These are phyloP conservation scores for Aspergillus fructus DNA, from an alignment of 2,329 filamentous ascomycete genomes.

Conservation along the genomic window DNA sequence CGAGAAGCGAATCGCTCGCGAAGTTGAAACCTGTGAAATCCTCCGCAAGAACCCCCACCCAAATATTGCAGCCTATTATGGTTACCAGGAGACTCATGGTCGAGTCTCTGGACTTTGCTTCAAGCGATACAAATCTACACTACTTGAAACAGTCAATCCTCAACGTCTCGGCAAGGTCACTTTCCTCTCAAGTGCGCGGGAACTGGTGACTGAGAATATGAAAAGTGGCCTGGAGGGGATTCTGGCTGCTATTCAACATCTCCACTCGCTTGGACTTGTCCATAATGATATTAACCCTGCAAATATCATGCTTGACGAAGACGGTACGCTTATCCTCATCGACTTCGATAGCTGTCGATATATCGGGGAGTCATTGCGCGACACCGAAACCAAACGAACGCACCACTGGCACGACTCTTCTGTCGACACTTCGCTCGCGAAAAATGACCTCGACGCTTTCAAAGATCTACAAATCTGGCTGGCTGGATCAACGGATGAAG, in stretches of 20 bases:
- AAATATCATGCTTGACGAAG: slow-evolving; percentile 28
- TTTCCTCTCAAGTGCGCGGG: slow-evolving; percentile 21
- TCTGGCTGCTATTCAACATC: slow-evolving; percentile 27
- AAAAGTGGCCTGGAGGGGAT: slow-evolving; percentile 19
- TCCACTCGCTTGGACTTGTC: slow-evolving; percentile 28
- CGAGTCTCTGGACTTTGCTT: slow-evolving; percentile 28
- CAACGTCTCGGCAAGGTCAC: slow-evolving; percentile 14
- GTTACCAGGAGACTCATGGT: slow-evolving; percentile 15
- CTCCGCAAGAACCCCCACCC: slow-evolving; percentile 26
- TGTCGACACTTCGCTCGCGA: slow-evolving; percentile 16
- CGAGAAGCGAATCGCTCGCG: slow-evolving; percentile 19
- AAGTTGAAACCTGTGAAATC: slow-evolving; percentile 25
- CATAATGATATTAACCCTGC: slow-evolving; percentile 30
- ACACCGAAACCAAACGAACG: slow-evolving; percentile 19
- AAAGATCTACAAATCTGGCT: slow-evolving; percentile 16
- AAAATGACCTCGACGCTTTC: slow-evolving; percentile 23
- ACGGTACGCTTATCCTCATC: slow-evolving; percentile 24
- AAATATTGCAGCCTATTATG: slow-evolving; percentile 28
- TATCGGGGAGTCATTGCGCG: slow-evolving; percentile 19
- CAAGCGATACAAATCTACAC: slow-evolving; percentile 21
- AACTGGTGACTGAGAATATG: slow-evolving; percentile 16
- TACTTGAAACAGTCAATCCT: slow-evolving; percentile 25
- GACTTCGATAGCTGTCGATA: slow-evolving; percentile 32
- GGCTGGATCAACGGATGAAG: slow-evolving; percentile 11
- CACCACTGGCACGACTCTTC: slow-evolving; percentile 19